A percentile compares a stretch with the other conserved stretches of the same genome.
phyloP scores from a whole-genome alignment of 768 basidiomycete genomes.

The Rhodotorula taiwanensis region DNA sequence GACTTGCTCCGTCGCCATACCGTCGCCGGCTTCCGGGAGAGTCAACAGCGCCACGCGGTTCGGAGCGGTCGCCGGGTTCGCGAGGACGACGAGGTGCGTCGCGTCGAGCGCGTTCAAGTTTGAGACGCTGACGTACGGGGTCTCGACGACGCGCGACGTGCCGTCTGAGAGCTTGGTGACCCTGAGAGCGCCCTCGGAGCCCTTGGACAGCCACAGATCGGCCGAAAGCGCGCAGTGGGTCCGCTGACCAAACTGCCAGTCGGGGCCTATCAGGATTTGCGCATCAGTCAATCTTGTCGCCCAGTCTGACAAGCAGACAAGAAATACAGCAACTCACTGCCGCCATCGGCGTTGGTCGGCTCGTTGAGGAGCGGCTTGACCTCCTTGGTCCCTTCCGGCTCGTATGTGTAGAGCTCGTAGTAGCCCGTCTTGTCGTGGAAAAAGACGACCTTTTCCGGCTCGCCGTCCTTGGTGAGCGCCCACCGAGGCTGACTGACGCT shows the following conservation, averaged over 20 bases:
- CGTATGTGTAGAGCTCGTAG: constrained; percentile 60
- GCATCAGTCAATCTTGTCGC: not conserved
- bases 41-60: constrained; percentile 15
- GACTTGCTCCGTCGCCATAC: constrained; percentile 1
- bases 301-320: too few relatives aligned
- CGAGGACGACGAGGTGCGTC: constrained; percentile 11
- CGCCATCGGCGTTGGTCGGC: constrained; percentile 18
- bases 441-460: constrained; percentile 53
- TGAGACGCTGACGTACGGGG: constrained; percentile 22
- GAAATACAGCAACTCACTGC: not conserved
- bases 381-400: constrained; percentile 18
- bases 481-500: constrained; percentile 59
- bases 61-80: constrained; percentile 5
- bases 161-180: constrained; percentile 15
- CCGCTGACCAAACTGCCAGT: constrained; percentile 26
- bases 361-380: constrained; percentile 3
- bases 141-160: not conserved
- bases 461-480: constrained; percentile 46
- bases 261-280: constrained; percentile 5
- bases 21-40: not conserved
- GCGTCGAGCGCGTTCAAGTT: constrained; percentile 11
- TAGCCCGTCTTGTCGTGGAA: constrained; percentile 62
- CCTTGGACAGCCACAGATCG: constrained; percentile 17
- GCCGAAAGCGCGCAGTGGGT: constrained; percentile 18
- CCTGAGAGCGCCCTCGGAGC: constrained; percentile 4